These are phyloP conservation scores for Alternaria hordeiaustralica DNA, from an alignment of 2,329 filamentous ascomycete genomes.

Conservation along the genomic window DNA sequence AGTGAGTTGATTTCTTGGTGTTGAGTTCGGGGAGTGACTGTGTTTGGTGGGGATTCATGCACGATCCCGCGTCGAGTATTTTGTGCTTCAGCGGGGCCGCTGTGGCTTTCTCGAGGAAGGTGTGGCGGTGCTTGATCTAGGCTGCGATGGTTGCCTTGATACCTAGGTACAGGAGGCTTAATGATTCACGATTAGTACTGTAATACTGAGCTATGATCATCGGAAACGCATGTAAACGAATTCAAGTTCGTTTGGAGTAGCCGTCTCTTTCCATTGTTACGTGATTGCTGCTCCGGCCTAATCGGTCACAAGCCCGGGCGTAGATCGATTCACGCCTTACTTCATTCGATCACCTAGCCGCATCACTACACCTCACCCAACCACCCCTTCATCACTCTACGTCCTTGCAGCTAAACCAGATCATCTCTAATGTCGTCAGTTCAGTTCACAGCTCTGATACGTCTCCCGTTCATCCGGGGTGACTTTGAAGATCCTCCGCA, in stretches of 20 bases:
- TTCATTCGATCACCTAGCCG: constrained; percentile 10
- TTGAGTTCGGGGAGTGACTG: constrained; percentile 12
- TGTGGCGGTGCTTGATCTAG: background rate
- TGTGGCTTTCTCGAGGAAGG: constrained; percentile 5
- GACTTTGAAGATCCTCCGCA: constrained; percentile 90
- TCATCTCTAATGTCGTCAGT: constrained; percentile 31
- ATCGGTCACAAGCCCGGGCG: background rate
- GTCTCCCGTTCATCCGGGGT: constrained; percentile 85
- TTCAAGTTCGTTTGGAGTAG: background rate
- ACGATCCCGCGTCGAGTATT: constrained; percentile 21
- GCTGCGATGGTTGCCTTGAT: background rate
- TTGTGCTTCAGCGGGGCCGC: constrained; percentile 23
- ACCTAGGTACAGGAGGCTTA: background rate
- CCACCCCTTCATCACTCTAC: constrained; percentile 6
- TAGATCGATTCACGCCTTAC: constrained; percentile 22
- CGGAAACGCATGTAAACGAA: background rate
- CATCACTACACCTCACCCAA: constrained; percentile 12
- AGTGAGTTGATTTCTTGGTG: background rate
- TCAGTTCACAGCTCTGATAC: constrained; percentile 77
- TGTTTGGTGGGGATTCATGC: constrained; percentile 11
- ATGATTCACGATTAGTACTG: background rate
- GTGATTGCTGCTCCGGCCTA: background rate
- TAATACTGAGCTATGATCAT: no score
- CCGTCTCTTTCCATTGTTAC: background rate
- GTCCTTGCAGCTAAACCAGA: background rate